Base-by-base conservation (phyloP, 2,329 filamentous ascomycete species). In the Xylaria sp. region DNA sequence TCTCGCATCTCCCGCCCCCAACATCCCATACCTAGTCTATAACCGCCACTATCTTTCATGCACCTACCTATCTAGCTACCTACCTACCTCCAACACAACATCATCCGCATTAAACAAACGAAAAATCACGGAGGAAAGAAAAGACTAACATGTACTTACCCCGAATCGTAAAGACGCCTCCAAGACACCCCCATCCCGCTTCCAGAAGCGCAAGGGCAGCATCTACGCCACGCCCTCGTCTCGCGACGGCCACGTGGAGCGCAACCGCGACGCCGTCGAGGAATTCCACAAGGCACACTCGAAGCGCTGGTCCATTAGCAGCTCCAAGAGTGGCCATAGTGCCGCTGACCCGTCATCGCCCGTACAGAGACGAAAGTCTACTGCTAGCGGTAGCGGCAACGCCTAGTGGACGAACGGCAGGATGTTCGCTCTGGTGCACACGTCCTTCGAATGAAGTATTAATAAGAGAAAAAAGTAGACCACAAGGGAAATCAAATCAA, bases 141-240 rank as follows among this genome's bases (percentile, higher is more conserved):
- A 60, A 15, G 10, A 41, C 15, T 56, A 69, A 46, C 41, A 60
- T 51, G 7, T 56, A 41, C 52, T 32, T 10, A 55, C 28, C 18
- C 15, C 25, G 28, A n/a, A 23, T 64, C 56, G 8, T 13, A 58
- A 48, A 72, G 89, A 92, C 79, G 90, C 90, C 3, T 85, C 87
- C 73, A 91, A 91, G 80, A 89, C 90, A 0, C 88, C 88, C 1
- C 90, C 90, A 10, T 89, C 86, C 71, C 88, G 88, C 56, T 91
- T 92, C 81, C 90, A 92, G 80, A 90, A 90, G 81, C 87, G 88
- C 76, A 89, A 90, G 80, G 90, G 90, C 65, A 91, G 88, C 76
- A 90, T 91, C 79, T 91, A 89, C 77, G 87, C 89, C 56, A 92
- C 90, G 9, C 89, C 88, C 2, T 83, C 83, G 74, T 90, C 88